Evolutionary conservation across 179 eudicot genomes (phyloP).

Genomic region (Corrigiola litoralis): DNA sequence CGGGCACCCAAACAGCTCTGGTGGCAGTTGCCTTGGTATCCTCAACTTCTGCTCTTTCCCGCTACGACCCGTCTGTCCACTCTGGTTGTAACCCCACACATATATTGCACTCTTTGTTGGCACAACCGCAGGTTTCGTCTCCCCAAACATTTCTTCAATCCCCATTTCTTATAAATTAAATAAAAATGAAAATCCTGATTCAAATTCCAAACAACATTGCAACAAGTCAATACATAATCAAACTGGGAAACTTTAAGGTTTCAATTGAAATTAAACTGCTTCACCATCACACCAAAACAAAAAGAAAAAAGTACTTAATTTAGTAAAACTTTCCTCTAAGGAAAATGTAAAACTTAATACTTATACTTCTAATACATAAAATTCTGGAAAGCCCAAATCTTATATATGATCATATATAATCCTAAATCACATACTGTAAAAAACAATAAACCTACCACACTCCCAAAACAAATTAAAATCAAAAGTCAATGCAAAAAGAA

Average conservation of each 20-base stretch:
- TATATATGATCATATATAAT: too few species aligned
- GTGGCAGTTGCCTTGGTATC: conserved; percentile 90
- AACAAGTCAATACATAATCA: not conserved
- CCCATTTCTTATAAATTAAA: conserved; percentile 41
- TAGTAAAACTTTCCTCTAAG: too few species aligned
- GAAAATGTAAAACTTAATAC: too few species aligned
- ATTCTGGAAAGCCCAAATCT: too few species aligned
- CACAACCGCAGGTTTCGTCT: conserved; percentile 33
- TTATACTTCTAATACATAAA: too few species aligned
- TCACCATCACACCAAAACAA: not conserved
- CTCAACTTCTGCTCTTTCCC: conserved; percentile 64
- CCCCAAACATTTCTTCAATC: conserved; percentile 61
- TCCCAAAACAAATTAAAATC: too few species aligned
- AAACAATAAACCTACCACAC: too few species aligned
- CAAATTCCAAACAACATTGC: not conserved
- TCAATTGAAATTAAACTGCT: not conserved
- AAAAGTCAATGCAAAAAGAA: too few species aligned
- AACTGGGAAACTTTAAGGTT: not conserved
- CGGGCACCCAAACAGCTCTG: conserved; percentile 84
- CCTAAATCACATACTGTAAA: too few species aligned
- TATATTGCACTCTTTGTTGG: conserved; percentile 88
- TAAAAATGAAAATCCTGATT: not conserved
- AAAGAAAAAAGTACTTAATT: too few species aligned
- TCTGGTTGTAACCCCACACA: conserved; percentile 92
- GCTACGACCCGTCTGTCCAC: conserved; percentile 85